Base-by-base conservation (phyloP, 2,329 filamentous ascomycete genomes). In the Ascochyta rabiei region DNA sequence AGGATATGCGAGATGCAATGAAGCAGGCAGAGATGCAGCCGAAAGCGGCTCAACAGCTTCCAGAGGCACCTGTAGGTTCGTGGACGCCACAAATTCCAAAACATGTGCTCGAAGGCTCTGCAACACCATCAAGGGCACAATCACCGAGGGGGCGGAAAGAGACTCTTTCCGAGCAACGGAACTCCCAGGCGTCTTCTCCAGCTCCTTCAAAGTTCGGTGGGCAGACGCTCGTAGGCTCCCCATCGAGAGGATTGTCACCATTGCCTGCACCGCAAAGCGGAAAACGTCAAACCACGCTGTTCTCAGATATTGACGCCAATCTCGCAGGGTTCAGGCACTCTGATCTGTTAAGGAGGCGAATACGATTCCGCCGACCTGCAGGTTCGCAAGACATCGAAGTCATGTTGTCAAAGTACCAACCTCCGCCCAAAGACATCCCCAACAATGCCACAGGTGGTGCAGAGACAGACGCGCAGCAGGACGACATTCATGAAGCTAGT, bases 1-100 rank as follows among this genome's bases (percentile, higher is more conserved):
- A 79, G 52, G 76, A 78, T 19, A 68, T 81, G 40, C 75, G 74
- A 37, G 73, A 78, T 18, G 76, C 76, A 4, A 69, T 70, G 48
- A 71, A 69, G 40, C 60, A 69, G 24, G 62, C 69, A 3, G 68
- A 69, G 16, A 63, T 66, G 23, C 70, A 67, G 28, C 57, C 64
- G 2, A 71, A 65, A 48, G 63, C 67, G 2, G 35, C 49, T 3
- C 64, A 63, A 26, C 61, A 61, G 16, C 59, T 70, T 18, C 57
- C 69, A n/a, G 70, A 75, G 26, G 53, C 59, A 21, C 67, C 64
- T 2, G 40, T 50, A 12, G 70, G 68, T 24, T 63, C 68, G 6
- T 75, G 73, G 73, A 72, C 69, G 1, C 71, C 73, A 5, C 71
- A 75, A 46, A 68, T 75, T 45, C 71, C 71, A 18, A 71, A 72